A percentile compares a stretch with the other conserved stretches of the same genome.
Evolutionary conservation across 192 early-diverging fungal species (phyloP).

Genomic region (Gonapodya prolifera): DNA sequence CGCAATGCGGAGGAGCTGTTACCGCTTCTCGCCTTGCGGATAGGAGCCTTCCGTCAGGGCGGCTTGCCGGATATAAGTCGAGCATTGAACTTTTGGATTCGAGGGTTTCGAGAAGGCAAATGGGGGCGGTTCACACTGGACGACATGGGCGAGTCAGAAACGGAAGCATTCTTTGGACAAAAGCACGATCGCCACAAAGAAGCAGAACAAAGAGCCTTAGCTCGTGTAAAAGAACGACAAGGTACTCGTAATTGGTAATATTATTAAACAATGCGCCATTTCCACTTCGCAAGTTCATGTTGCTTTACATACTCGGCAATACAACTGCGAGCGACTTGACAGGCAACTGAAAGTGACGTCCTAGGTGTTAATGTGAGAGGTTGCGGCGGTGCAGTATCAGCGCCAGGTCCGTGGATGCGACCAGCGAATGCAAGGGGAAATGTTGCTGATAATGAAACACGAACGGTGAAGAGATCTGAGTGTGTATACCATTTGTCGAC

Average conservation of each 20-base stretch:
- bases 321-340: not conserved
- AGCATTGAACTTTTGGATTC: slow-evolving; percentile 59
- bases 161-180: not conserved
- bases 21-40: slow-evolving; percentile 43
- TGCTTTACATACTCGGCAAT: not conserved
- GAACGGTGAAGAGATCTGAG: not conserved
- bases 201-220: not conserved
- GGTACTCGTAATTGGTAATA: not conserved
- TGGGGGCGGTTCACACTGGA: slow-evolving; percentile 76
- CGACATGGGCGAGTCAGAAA: slow-evolving; percentile 27
- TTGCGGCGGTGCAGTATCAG: not conserved
- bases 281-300: not conserved
- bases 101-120: slow-evolving; percentile 69
- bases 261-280: not conserved
- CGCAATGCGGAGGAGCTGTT: slow-evolving; percentile 59
- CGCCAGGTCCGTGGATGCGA: not conserved
- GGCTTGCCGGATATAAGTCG: slow-evolving; percentile 49
- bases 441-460: not conserved
- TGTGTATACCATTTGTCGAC: not conserved
- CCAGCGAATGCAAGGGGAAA: not conserved
- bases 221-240: not conserved
- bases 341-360: not conserved
- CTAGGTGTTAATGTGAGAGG: not conserved
- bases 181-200: not conserved
- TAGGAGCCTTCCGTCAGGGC: slow-evolving; percentile 52